phyloP scores from a whole-genome alignment of 225 moss, liverwort and hornwort species.

The Physcomitrium patens region DNA sequence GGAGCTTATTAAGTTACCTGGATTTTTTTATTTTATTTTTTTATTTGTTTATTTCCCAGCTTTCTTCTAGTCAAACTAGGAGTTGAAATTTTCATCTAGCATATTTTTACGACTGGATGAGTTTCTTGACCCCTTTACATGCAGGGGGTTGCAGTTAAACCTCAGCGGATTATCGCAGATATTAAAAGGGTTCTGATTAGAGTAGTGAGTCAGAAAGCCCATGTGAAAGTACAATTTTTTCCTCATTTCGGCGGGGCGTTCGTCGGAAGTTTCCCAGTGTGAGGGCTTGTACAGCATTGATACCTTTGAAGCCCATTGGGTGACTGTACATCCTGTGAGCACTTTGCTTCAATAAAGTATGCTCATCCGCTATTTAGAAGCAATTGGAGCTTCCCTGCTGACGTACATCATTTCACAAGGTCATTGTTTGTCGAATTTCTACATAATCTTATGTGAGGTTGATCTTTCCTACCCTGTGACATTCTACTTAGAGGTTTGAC shows the following conservation, averaged over 20 bases:
- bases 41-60: not conserved
- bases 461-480: not conserved
- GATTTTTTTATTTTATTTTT: not conserved
- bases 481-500: too few species aligned
- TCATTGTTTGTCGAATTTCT: not conserved
- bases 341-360: slow-evolving; percentile 23
- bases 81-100: slow-evolving; percentile 18
- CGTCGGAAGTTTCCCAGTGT: slow-evolving; percentile 13
- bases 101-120: slow-evolving; percentile 18
- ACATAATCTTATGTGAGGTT: not conserved
- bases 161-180: slow-evolving; percentile 23
- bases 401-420: not conserved
- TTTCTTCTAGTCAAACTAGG: slow-evolving; percentile 3
- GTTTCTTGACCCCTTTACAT: slow-evolving; percentile 30
- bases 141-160: slow-evolving; percentile 15
- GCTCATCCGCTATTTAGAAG: slow-evolving; percentile 4
- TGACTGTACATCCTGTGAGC: slow-evolving; percentile 18
- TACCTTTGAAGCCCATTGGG: slow-evolving; percentile 7
- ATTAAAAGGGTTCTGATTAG: slow-evolving; percentile 25
- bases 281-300: slow-evolving; percentile 29
- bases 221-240: slow-evolving; percentile 23
- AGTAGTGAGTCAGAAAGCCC: slow-evolving; percentile 29
- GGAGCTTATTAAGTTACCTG: slow-evolving; percentile 36
- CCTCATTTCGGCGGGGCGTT: slow-evolving; percentile 30
- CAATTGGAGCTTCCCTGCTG: not conserved